phyloP scores from a whole-genome alignment of 1,284 basidiomycete species.

The Microbotryum intermedium region DNA sequence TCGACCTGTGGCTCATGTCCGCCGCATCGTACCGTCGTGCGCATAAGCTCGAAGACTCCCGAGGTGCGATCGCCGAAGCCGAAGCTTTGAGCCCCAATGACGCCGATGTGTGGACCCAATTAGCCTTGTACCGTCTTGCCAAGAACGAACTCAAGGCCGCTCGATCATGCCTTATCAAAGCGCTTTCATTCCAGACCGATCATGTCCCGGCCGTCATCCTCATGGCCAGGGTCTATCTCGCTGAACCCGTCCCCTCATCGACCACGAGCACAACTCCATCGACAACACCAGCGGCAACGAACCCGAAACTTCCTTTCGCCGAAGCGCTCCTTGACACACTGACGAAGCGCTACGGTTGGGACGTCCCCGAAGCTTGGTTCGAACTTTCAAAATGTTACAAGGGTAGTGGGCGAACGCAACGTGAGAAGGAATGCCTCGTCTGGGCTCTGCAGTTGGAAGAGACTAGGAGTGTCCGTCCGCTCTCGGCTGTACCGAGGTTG shows the following conservation, averaged over 20 bases:
- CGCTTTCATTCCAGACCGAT: slow-evolving; percentile 44
- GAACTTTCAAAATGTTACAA: slow-evolving; percentile 70
- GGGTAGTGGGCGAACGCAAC: slow-evolving; percentile 55
- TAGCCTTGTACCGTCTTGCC: slow-evolving; percentile 5
- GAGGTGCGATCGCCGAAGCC: slow-evolving; percentile 88
- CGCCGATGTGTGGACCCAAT: slow-evolving; percentile 73
- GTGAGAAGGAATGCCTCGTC: slow-evolving; percentile 64
- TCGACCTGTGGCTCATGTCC: slow-evolving; percentile 84
- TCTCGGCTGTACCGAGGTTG: too few species aligned
- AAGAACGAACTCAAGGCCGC: slow-evolving; percentile 16
- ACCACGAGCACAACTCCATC: slow-evolving; percentile 53
- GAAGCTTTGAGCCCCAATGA: slow-evolving; percentile 75
- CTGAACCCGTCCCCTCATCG: slow-evolving; percentile 27
- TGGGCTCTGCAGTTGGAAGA: slow-evolving; percentile 66
- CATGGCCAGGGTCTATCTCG: slow-evolving; percentile 63
- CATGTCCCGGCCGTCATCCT: slow-evolving; percentile 67
- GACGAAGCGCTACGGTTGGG: slow-evolving; percentile 57
- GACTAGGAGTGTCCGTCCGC: slow-evolving; percentile 38
- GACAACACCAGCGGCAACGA: slow-evolving; percentile 55
- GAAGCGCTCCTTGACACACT: slow-evolving; percentile 41
- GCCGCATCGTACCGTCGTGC: slow-evolving; percentile 86
- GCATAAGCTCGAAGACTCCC: slow-evolving; percentile 79
- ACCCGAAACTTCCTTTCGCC: slow-evolving; percentile 45
- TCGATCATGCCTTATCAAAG: slow-evolving; percentile 10
- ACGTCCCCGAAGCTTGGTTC: slow-evolving; percentile 86